Evolutionary conservation across 2,329 filamentous ascomycete genomes (phyloP).

Genomic region (Penicillium sp.): DNA sequence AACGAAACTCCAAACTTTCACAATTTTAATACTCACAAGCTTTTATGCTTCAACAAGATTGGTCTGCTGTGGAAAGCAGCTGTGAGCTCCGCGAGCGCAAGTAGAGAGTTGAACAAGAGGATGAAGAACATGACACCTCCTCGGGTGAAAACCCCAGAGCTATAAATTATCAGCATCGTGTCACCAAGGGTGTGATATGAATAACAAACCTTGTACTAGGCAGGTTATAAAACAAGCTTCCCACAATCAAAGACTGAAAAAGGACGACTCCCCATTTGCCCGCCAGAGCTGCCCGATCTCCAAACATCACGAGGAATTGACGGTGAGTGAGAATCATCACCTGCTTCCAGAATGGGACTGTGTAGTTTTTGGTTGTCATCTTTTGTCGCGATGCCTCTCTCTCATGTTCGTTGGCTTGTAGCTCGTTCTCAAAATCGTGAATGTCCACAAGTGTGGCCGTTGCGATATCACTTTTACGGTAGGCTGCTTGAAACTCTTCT

Average conservation of each 20-base stretch:
- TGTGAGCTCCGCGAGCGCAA: slow-evolving; percentile 63
- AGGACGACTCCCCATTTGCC: slow-evolving; percentile 54
- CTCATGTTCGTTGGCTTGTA: slow-evolving; percentile 44
- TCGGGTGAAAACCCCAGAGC: slow-evolving; percentile 58
- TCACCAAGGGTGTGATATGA: not conserved
- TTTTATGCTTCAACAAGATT: slow-evolving; percentile 70
- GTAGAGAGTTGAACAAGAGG: slow-evolving; percentile 63
- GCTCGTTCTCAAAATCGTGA: slow-evolving; percentile 54
- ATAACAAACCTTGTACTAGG: slow-evolving; percentile 46
- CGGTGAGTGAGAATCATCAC: slow-evolving; percentile 57
- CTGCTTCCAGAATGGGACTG: slow-evolving; percentile 53
- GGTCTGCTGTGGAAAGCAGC: slow-evolving; percentile 63
- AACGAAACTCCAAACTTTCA: not conserved
- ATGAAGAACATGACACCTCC: slow-evolving; percentile 65
- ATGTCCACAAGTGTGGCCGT: slow-evolving; percentile 51
- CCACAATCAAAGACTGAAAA: slow-evolving; percentile 49
- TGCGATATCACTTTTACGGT: slow-evolving; percentile 49
- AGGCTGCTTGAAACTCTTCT: slow-evolving; percentile 57
- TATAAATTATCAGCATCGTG: slow-evolving; percentile 12
- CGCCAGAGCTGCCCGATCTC: slow-evolving; percentile 52
- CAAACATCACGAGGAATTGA: slow-evolving; percentile 55
- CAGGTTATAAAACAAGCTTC: slow-evolving; percentile 56
- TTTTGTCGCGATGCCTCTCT: slow-evolving; percentile 41
- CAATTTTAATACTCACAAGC: slow-evolving; percentile 47
- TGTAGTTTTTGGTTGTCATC: slow-evolving; percentile 54